Percentiles rank a stretch among this genome's conserved stretches.
These are phyloP conservation scores for Sugiyamaella americana DNA, from an alignment of 805 yeast species.

Conservation along the genomic window DNA sequence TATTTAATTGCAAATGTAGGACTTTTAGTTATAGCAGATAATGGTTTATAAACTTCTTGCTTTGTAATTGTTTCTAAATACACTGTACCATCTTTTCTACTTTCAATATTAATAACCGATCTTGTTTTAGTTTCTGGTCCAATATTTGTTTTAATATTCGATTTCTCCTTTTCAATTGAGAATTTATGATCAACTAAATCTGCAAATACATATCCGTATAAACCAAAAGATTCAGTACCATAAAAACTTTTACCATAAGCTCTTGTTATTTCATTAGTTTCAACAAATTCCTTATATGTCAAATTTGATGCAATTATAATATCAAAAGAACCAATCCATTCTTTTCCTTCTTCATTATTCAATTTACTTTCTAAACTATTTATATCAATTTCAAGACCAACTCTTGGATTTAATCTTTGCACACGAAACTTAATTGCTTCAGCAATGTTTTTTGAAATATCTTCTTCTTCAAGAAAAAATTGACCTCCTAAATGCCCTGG, in stretches of 20 bases:
- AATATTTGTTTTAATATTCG: constrained; percentile 34
- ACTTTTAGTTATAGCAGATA: constrained; percentile 28
- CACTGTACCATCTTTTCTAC: constrained; percentile 26
- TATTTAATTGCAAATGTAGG: constrained; percentile 17
- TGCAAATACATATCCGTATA: constrained; percentile 73
- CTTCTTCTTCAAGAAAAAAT: constrained; percentile 56
- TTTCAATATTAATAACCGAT: constrained; percentile 38
- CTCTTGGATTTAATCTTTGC: constrained; percentile 75
- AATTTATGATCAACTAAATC: constrained; percentile 64
- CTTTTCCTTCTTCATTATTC: constrained; percentile 8
- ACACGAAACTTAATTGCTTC: constrained; percentile 52
- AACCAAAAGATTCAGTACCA: constrained; percentile 63
- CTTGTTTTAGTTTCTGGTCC: constrained; percentile 44
- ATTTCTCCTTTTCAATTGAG: constrained; percentile 18
- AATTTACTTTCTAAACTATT: constrained; percentile 24
- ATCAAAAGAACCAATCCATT: constrained; percentile 52
- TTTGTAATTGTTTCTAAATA: constrained; percentile 35
- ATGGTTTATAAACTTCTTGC: constrained; percentile 35
- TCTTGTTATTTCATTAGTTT: constrained; percentile 54
- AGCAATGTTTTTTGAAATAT: constrained; percentile 52
- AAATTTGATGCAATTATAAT: constrained; percentile 73
- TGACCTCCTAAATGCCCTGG: constrained; percentile 67
- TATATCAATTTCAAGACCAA: constrained; percentile 45
- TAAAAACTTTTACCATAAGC: constrained; percentile 56
- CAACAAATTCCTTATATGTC: constrained; percentile 19